Evolutionary conservation across 164 flowering plant genomes (phyloP).

Genomic region (Pachysandra terminalis): DNA sequence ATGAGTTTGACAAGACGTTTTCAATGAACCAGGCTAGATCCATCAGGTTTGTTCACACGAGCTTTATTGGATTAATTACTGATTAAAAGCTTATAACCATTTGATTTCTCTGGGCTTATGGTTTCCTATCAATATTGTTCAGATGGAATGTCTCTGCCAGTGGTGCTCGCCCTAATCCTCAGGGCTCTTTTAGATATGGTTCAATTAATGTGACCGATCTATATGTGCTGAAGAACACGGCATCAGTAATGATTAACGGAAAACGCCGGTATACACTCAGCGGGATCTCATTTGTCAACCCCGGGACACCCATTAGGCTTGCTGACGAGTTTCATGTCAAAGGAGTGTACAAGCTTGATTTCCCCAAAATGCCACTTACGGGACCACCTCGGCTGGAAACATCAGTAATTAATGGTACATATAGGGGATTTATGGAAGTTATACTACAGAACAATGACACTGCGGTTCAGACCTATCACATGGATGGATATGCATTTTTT

Average conservation of each 20-base stretch:
- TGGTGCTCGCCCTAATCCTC: conserved; percentile 99
- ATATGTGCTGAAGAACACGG: conserved; percentile 64
- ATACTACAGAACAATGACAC: conserved; percentile 91
- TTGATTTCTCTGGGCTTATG: background rate
- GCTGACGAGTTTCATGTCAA: conserved; percentile 68
- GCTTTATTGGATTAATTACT: background rate
- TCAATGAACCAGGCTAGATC: conserved; percentile 99
- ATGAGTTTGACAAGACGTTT: conserved; percentile 74
- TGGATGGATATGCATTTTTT: conserved; percentile 90
- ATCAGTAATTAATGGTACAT: conserved; percentile 85
- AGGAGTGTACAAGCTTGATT: conserved; percentile 78
- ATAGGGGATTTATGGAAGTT: conserved; percentile 85
- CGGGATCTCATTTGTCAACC: conserved; percentile 75
- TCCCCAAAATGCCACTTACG: conserved; percentile 63
- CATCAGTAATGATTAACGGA: conserved; percentile 64
- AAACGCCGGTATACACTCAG: conserved; percentile 60
- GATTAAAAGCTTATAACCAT: background rate
- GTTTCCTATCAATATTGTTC: conserved; percentile 5
- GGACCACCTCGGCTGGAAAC: conserved; percentile 63
- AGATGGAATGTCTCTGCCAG: conserved; percentile 93
- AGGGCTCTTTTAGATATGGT: conserved; percentile 93
- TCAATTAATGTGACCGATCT: conserved; percentile 88
- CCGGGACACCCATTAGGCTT: conserved; percentile 77
- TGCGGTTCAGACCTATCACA: conserved; percentile 76
- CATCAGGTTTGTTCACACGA: conserved; percentile 55